phyloP scores from a whole-genome alignment of 805 yeast species.

The Candida dajiaensis region DNA sequence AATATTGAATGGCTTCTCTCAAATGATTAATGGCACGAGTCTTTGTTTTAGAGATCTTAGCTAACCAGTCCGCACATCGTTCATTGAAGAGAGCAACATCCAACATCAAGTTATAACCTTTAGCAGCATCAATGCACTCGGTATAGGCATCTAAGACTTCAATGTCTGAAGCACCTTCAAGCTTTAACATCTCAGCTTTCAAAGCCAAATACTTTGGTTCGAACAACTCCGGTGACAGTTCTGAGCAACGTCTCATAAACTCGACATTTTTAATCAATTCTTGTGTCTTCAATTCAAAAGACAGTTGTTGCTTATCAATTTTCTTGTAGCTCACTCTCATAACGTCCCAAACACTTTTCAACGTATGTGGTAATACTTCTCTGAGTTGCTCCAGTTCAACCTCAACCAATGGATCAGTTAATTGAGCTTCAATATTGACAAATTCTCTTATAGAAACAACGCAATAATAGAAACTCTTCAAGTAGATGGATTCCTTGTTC shows the following conservation, averaged over 20 bases:
- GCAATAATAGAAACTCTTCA: conserved; percentile 12
- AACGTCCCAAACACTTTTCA: conserved; percentile 1
- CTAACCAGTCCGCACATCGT: conserved; percentile 35
- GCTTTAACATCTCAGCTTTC: conserved; percentile 27
- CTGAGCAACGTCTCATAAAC: conserved; percentile 31
- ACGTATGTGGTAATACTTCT: conserved; percentile 8
- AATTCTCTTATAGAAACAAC: not conserved
- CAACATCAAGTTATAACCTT: conserved; percentile 24
- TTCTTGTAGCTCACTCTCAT: not conserved
- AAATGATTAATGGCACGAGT: conserved; percentile 32
- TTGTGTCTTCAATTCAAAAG: conserved; percentile 17
- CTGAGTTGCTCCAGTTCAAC: not conserved
- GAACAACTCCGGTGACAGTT: conserved; percentile 32
- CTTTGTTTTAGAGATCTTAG: conserved; percentile 13
- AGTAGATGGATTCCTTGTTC: conserved; percentile 3
- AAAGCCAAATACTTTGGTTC: conserved; percentile 31
- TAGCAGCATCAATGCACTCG: conserved; percentile 36
- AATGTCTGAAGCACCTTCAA: conserved; percentile 26
- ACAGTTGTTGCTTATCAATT: conserved; percentile 19
- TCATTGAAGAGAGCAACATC: conserved; percentile 37
- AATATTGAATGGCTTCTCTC: conserved; percentile 31
- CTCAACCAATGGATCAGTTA: conserved; percentile 1
- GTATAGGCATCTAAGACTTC: conserved; percentile 39
- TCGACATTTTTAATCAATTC: conserved; percentile 20
- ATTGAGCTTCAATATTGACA: not conserved